Evolutionary conservation across 305 asterid genomes (phyloP).

Genomic region (Ruellia speciosa): DNA sequence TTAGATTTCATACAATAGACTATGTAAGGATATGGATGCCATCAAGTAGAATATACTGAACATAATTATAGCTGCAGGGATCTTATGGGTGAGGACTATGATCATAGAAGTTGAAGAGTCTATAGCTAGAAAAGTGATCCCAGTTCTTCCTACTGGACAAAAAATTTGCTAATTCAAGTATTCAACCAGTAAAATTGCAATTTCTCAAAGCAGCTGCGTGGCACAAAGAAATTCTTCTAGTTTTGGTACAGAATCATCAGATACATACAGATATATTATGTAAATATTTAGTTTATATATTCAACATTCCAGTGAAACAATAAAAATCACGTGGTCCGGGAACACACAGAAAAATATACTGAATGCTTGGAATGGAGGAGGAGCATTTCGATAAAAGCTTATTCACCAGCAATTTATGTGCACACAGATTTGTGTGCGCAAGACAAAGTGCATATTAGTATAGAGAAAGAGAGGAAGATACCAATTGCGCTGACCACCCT

Average conservation of each 20-base stretch:
- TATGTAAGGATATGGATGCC: too few relatives aligned
- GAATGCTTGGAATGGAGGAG: background rate
- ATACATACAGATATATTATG: constrained; percentile 3
- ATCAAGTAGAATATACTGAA: too few relatives aligned
- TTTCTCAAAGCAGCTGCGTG: background rate
- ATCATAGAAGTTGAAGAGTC: constrained; percentile 8
- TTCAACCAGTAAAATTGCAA: background rate
- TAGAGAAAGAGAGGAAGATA: constrained; percentile 24
- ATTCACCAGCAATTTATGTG: constrained; percentile 8
- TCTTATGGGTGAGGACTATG: background rate
- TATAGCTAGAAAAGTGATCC: constrained; percentile 2
- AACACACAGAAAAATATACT: too few relatives aligned
- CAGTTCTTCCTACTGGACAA: background rate
- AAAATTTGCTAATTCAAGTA: background rate
- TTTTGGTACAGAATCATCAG: constrained; percentile 2
- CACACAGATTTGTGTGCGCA: background rate
- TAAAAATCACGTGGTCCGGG: background rate
- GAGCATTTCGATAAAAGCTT: background rate
- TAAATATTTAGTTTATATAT: constrained; percentile 1
- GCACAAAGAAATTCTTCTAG: background rate
- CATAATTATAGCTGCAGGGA: too few relatives aligned
- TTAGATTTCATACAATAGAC: too few relatives aligned
- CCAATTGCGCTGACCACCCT: constrained; percentile 98
- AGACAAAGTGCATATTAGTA: constrained; percentile 8
- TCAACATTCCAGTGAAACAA: background rate